Base-by-base conservation (phyloP, 2,329 filamentous ascomycete species). In the Fusarium foetens region DNA sequence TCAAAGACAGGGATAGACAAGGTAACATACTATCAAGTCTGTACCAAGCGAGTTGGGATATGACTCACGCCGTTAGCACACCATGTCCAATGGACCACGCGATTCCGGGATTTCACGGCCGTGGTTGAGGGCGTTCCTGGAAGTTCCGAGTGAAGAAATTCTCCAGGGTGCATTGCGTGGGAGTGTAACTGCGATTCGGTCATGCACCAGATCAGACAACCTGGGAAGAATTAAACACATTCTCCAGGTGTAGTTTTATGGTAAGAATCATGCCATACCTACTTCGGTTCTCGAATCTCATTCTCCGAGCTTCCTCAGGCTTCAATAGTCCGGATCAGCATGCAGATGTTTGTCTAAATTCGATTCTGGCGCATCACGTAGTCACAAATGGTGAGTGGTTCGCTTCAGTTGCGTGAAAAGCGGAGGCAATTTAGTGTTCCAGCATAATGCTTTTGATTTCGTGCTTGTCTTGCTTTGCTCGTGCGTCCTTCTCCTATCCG, bases 371-470 rank as follows among this genome's bases (percentile, higher is more conserved):
- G 70, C 43, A 52, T 73, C 59, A 74, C 55, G 48, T 74, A 57
- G 64, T 74, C 68, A 74, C 64, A 53, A 27, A 49, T 11, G 51
- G 41, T 54, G 43, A 49, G n/a, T 53, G 35, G 48, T 64, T 52
- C 58, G 55, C 58, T 71, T 68, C 58, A 73, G 55, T 59, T 63
- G 67, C 63, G 43, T 63, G 58, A 49, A 61, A 59, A 64, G 43
- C 41, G 59, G 58, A 51, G 52, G 51, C 54, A 55, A 55, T 60
- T 60, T 48, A 59, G 58, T 72, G 66, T 68, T 74, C 60, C 68
- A 76, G 75, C 73, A 76, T 72, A 77, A 77, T 77, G 76, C 75
- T 77, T 76, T 77, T 77, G 68, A 77, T 77, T 77, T 77, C 71
- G 76, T 77, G 74, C 74, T 77, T 77, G 75, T 77, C 75, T 73